phyloP scores from a whole-genome alignment of 2,329 filamentous ascomycete genomes.

The Phyllosticta citriasiana region DNA sequence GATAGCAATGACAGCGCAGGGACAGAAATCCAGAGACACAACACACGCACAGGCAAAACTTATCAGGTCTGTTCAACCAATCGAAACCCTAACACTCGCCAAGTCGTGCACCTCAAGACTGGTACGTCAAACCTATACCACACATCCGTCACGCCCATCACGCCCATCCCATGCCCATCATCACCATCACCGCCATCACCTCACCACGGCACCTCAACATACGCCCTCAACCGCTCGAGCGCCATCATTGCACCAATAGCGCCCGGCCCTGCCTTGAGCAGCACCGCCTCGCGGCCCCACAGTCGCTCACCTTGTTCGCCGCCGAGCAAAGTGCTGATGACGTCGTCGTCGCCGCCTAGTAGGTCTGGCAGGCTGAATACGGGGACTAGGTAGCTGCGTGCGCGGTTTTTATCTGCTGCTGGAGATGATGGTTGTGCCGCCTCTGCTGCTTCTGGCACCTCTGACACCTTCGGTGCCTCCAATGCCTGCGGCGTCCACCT shows the following conservation, averaged over 20 bases:
- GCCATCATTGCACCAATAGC: background rate
- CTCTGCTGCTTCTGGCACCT: no score
- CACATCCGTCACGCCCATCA: no score
- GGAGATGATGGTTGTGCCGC: no score
- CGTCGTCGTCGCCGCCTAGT: background rate
- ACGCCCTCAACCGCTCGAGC: background rate
- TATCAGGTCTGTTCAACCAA: no score
- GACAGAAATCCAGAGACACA: no score
- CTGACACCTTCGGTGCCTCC: no score
- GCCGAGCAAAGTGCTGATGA: background rate
- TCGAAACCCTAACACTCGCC: no score
- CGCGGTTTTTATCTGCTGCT: background rate
- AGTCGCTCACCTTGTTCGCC: background rate
- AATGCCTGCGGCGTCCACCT: background rate
- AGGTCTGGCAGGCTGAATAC: background rate
- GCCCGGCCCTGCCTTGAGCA: background rate
- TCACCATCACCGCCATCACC: background rate
- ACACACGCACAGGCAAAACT: no score
- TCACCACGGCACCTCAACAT: background rate
- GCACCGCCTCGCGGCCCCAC: background rate
- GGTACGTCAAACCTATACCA: no score
- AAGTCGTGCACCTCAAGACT: no score
- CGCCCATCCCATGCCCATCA: no score
- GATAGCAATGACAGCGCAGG: no score
- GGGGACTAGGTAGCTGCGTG: background rate